Conservation (phyloP, 441 rosid species). For the Populus tomentosa region DNA sequence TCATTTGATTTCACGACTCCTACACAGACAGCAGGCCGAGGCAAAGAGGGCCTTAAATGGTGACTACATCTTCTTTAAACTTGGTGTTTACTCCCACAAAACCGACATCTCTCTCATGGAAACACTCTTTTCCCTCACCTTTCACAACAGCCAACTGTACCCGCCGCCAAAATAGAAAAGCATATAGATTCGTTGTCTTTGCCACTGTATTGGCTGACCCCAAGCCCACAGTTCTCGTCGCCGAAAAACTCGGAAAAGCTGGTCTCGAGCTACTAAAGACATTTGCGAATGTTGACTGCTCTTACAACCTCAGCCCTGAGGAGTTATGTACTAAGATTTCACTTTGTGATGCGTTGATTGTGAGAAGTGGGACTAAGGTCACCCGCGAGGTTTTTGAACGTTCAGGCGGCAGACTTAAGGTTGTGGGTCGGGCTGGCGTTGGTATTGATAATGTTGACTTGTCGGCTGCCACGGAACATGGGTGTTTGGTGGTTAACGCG, state of each 20-base stretch:
- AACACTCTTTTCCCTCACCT: background rate
- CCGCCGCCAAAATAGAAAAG: background rate
- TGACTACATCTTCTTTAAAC: too few species aligned
- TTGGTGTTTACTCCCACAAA: too few species aligned
- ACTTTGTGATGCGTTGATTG: too few species aligned
- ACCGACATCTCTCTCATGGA: background rate
- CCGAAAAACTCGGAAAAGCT: constrained; percentile 75
- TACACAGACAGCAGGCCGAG: too few species aligned
- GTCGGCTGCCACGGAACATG: constrained; percentile 73
- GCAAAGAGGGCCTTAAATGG: too few species aligned
- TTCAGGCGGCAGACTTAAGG: constrained; percentile 59
- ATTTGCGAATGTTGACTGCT: constrained; percentile 57
- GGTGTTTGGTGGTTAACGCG: constrained; percentile 77
- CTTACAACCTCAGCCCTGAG: constrained; percentile 59
- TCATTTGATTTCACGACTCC: too few species aligned
- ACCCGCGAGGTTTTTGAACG: constrained; percentile 66
- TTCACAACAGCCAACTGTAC: background rate
- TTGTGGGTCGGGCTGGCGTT: constrained; percentile 79
- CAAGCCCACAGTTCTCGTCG: constrained; percentile 56
- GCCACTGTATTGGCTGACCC: background rate
- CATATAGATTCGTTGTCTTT: background rate
- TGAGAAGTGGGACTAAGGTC: too few species aligned
- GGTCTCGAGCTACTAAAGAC: constrained; percentile 49
- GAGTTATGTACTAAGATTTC: constrained; percentile 70
- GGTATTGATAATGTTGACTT: constrained; percentile 87